Conservation (phyloP, 495 filamentous ascomycete species). For the Penicillium desertorum region DNA sequence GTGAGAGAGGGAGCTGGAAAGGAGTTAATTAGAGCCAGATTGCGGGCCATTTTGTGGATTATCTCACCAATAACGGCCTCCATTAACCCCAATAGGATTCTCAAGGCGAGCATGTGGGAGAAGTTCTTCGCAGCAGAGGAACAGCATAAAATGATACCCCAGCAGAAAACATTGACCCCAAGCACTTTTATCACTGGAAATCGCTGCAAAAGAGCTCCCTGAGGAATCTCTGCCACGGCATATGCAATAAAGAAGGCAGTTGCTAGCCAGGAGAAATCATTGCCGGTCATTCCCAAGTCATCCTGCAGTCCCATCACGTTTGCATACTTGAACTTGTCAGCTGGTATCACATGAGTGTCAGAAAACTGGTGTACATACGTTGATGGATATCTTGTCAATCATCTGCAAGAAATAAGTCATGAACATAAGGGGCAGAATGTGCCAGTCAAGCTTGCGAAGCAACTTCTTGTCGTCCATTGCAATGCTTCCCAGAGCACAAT, state of each 20-base stretch:
- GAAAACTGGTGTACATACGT: slow-evolving; percentile 35
- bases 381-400: slow-evolving; percentile 64
- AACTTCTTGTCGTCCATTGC: slow-evolving; percentile 37
- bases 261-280: slow-evolving; percentile 56
- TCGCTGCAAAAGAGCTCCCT: slow-evolving; percentile 52
- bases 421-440: slow-evolving; percentile 61
- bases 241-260: slow-evolving; percentile 59
- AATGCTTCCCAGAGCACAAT: slow-evolving; percentile 22
- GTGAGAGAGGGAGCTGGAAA: slow-evolving; percentile 50
- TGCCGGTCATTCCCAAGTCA: slow-evolving; percentile 49
- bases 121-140: slow-evolving; percentile 56
- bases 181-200: slow-evolving; percentile 58
- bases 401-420: slow-evolving; percentile 63
- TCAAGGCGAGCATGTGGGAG: slow-evolving; percentile 39
- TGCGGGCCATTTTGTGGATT: too few relatives aligned
- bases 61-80: slow-evolving; percentile 57
- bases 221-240: slow-evolving; percentile 53
- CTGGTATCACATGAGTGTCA: too few relatives aligned
- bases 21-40: too few relatives aligned
- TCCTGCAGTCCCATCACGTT: slow-evolving; percentile 56
- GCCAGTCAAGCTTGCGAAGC: slow-evolving; percentile 52
- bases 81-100: slow-evolving; percentile 63
- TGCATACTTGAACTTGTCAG: slow-evolving; percentile 45
- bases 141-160: slow-evolving; percentile 59
- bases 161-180: slow-evolving; percentile 54